Evolutionary conservation across 306 rosid species (phyloP).

Genomic region (Lablab purpureus): DNA sequence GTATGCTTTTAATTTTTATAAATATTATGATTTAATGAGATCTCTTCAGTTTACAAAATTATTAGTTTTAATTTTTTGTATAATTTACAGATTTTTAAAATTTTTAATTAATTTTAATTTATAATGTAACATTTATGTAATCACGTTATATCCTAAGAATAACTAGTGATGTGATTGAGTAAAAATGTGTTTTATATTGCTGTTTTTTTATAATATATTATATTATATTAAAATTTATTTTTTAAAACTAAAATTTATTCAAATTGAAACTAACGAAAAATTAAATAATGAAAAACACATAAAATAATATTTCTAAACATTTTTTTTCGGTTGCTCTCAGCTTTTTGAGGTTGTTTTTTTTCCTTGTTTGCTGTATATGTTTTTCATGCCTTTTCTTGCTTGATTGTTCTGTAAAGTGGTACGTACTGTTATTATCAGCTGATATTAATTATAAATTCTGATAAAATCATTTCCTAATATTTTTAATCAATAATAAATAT

Average conservation of each 20-base stretch:
- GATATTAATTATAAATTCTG: not conserved
- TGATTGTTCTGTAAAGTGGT: not conserved
- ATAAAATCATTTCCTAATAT: not conserved
- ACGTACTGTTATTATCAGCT: not conserved
- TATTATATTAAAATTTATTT: not conserved
- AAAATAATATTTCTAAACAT: not conserved
- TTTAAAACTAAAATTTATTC: not conserved
- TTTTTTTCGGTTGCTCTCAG: not conserved
- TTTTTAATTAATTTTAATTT: not conserved
- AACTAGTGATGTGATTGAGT: not conserved
- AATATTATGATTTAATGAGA: not conserved
- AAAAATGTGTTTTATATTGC: not conserved
- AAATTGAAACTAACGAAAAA: not conserved
- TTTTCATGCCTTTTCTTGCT: slow-evolving; percentile 1
- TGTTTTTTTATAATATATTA: not conserved
- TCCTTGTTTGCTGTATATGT: not conserved
- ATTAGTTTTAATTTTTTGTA: too few relatives aligned
- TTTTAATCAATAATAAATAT: not conserved
- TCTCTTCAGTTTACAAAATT: not conserved
- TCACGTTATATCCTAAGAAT: not conserved
- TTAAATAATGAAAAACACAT: not conserved
- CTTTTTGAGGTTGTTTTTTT: not conserved
- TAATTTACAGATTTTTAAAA: not conserved
- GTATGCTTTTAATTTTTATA: not conserved
- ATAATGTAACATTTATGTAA: not conserved